phyloP scores from a whole-genome alignment of 352 stramenopile species.

The Phytophthora cajani region DNA sequence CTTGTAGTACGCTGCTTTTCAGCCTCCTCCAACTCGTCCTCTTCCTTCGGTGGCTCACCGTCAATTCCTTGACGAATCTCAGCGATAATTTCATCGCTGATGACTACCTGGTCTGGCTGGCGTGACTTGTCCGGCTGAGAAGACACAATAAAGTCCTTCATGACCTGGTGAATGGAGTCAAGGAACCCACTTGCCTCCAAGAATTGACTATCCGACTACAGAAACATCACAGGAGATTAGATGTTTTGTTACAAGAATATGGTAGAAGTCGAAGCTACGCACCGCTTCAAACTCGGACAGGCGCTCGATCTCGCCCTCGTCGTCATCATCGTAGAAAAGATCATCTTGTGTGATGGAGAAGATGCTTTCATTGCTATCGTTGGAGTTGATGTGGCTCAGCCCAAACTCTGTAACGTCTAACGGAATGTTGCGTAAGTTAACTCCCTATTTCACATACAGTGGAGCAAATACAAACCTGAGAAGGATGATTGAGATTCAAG shows the following conservation, averaged over 20 bases:
- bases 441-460: neutral
- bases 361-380: slow-evolving; percentile 53
- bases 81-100: slow-evolving; percentile 76
- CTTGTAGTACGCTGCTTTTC: slow-evolving; percentile 37
- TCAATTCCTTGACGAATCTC: slow-evolving; percentile 62
- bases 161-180: slow-evolving; percentile 84
- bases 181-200: slow-evolving; percentile 79
- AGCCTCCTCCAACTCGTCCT: slow-evolving; percentile 36
- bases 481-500: slow-evolving; percentile 33
- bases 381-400: slow-evolving; percentile 57
- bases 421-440: slow-evolving; percentile 2
- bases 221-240: neutral
- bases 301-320: slow-evolving; percentile 62
- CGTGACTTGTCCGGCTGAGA: slow-evolving; percentile 39
- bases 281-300: slow-evolving; percentile 82
- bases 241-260: neutral
- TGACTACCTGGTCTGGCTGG: slow-evolving; percentile 54
- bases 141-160: slow-evolving; percentile 64
- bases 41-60: slow-evolving; percentile 22
- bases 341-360: slow-evolving; percentile 66
- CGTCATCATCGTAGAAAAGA: slow-evolving; percentile 50
- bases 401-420: slow-evolving; percentile 42
- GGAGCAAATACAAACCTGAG: slow-evolving; percentile 22
- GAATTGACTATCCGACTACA: slow-evolving; percentile 74
- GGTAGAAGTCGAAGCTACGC: slow-evolving; percentile 2